Evolutionary conservation across 495 filamentous ascomycete genomes (phyloP), one percentile per base, ranked within the genome.

Genomic region (Hapsidospora chrysogenum): DNA sequence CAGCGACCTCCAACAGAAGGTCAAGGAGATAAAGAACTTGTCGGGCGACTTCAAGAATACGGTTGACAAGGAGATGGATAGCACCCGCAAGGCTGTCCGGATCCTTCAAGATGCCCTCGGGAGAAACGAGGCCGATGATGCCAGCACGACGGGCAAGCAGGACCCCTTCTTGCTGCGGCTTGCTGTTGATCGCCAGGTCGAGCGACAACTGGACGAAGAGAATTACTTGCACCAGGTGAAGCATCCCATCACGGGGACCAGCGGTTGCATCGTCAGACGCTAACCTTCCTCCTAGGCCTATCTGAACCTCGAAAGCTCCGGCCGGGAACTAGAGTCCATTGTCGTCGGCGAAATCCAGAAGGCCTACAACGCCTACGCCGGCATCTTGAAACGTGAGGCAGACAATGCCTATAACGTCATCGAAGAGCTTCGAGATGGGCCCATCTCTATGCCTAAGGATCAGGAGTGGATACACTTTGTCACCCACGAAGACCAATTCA

Each of bases 281-380:
- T 11, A 26, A 26, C 40, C 94, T n/a, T n/a, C n/a, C n/a, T n/a
- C n/a, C n/a, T n/a, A n/a, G 85, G 89, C 89, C 13, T 95, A 86
- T 50, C 60, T 94, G 39, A 97, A 97, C 50, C 64, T 97, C 17
- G 92, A 97, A 61, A 78, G 72, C 48, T 96, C 92, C 14, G 89
- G 89, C 10, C 76, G 85, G 35, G 89, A 97, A 52, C 64, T 97
- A 2, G 89, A 97, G 54, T 79, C 79, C 2, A 96, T 97, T 43
- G 80, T 97, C 4, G 82, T 97, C 33, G 78, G 83, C 43, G 92
- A 97, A 53, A 94, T 97, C 36, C 85, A 97, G 45, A 95, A 95
- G 48, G 80, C 85, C 3, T 95, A 96, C 57, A 92, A 85, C 47
- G 83, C 82, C 2, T 86, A 92, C 45, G 79, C 86, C 16, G 74